Evolutionary conservation across 2,329 filamentous ascomycete species (phyloP).

Genomic region (Colletotrichum theobromicola): DNA sequence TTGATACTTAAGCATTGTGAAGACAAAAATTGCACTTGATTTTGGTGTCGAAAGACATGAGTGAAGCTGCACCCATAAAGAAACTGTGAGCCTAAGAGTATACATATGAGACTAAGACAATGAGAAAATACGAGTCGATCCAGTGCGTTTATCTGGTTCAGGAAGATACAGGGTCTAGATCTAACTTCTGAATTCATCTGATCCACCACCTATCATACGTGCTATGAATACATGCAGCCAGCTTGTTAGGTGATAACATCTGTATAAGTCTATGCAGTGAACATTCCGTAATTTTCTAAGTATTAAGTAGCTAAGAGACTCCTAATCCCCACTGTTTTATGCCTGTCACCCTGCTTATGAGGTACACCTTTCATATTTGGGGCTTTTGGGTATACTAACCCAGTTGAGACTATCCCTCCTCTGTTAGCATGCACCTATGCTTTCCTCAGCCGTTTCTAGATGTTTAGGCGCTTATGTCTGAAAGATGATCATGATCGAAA

Average conservation of each 20-base stretch:
- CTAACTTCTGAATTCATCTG: neutral
- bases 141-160: neutral
- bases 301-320: no score
- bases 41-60: rapidly evolving
- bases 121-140: rapidly evolving
- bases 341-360: no score
- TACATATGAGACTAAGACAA: neutral
- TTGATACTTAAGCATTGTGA: rapidly evolving
- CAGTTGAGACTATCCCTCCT: no score
- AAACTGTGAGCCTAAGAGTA: neutral
- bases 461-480: neutral
- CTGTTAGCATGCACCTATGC: neutral
- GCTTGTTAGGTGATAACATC: rapidly evolving
- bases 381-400: no score
- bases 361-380: neutral
- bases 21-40: neutral
- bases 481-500: neutral
- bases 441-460: neutral
- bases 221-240: neutral
- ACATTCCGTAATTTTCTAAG: neutral
- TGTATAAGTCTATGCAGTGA: neutral
- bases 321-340: neutral
- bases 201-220: rapidly evolving
- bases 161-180: neutral
- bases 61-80: rapidly evolving